Percentiles rank a stretch among this genome's conserved stretches.
phyloP scores from a whole-genome alignment of 208 protist genomes.

The Trypanosoma grayi region DNA sequence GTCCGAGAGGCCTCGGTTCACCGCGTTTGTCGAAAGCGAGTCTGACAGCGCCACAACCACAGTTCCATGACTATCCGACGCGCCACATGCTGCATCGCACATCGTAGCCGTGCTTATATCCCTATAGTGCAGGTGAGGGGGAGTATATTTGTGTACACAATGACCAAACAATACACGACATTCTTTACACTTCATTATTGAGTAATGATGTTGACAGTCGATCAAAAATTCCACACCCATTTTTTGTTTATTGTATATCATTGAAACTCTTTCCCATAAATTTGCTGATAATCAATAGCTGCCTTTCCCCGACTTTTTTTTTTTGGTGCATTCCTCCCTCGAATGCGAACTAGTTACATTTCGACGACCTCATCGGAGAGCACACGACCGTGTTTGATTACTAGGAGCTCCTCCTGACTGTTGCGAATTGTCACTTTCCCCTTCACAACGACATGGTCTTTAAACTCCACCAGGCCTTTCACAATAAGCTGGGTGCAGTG shows the following conservation, averaged over 20 bases:
- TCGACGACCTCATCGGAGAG: constrained; percentile 46
- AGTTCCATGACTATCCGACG: background rate
- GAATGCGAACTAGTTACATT: too few species aligned
- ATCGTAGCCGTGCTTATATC: background rate
- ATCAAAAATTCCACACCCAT: too few species aligned
- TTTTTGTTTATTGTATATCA: too few species aligned
- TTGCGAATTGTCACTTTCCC: constrained; percentile 72
- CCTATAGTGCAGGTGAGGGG: constrained; percentile 2
- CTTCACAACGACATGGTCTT: constrained; percentile 44
- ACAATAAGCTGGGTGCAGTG: constrained; percentile 58
- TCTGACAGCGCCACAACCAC: background rate
- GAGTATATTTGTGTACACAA: too few species aligned
- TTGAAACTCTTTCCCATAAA: too few species aligned
- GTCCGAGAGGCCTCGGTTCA: constrained; percentile 74
- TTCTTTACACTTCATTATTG: too few species aligned
- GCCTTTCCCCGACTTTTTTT: constrained; percentile 5
- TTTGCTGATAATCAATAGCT: too few species aligned
- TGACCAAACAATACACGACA: too few species aligned
- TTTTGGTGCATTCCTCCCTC: background rate
- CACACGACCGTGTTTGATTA: constrained; percentile 41
- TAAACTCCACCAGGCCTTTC: constrained; percentile 62
- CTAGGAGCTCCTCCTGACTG: constrained; percentile 25
- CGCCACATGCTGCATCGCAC: background rate
- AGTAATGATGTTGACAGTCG: too few species aligned
- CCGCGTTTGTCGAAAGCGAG: constrained; percentile 56